Conservation (phyloP, 176 grass and related monocot genomes). For the Bromus sterilis region DNA sequence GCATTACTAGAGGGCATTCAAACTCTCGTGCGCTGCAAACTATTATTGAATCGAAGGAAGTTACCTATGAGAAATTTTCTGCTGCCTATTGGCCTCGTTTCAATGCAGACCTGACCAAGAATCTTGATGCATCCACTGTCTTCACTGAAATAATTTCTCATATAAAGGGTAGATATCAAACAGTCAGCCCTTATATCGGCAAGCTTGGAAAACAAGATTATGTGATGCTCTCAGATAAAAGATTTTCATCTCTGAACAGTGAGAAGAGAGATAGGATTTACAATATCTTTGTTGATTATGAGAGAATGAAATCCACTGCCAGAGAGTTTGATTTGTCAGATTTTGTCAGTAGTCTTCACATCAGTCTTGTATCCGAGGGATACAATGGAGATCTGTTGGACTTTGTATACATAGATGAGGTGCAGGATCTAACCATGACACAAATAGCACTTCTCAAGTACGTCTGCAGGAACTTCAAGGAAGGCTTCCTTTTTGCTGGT, state of each 20-base stretch:
- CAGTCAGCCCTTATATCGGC: neutral
- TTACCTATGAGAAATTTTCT: conserved; percentile 72
- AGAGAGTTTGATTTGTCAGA: conserved; percentile 82
- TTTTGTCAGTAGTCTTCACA: conserved; percentile 64
- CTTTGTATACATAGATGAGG: conserved; percentile 89
- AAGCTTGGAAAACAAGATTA: conserved; percentile 46
- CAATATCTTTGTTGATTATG: conserved; percentile 77
- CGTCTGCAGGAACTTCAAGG: conserved; percentile 67
- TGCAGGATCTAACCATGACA: conserved; percentile 81
- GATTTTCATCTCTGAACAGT: conserved; percentile 52
- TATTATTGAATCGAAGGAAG: conserved; percentile 69
- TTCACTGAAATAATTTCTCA: conserved; percentile 94
- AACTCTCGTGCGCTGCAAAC: conserved; percentile 44
- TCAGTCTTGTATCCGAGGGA: conserved; percentile 24
- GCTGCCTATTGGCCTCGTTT: conserved; percentile 75
- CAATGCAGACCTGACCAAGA: conserved; percentile 53
- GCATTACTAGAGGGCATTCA: conserved; percentile 30
- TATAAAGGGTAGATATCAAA: conserved; percentile 53
- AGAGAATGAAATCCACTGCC: conserved; percentile 41
- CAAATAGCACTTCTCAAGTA: conserved; percentile 79
- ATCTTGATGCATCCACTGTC: conserved; percentile 65
- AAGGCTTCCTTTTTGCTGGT: conserved; percentile 84
- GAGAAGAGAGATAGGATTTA: conserved; percentile 53
- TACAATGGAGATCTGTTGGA: conserved; percentile 49
- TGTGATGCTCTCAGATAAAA: conserved; percentile 53